Percentiles rank a stretch among this genome's conserved stretches.
phyloP scores from a whole-genome alignment of 371 early-diverging fungal species.

The Mucor ambiguus region DNA sequence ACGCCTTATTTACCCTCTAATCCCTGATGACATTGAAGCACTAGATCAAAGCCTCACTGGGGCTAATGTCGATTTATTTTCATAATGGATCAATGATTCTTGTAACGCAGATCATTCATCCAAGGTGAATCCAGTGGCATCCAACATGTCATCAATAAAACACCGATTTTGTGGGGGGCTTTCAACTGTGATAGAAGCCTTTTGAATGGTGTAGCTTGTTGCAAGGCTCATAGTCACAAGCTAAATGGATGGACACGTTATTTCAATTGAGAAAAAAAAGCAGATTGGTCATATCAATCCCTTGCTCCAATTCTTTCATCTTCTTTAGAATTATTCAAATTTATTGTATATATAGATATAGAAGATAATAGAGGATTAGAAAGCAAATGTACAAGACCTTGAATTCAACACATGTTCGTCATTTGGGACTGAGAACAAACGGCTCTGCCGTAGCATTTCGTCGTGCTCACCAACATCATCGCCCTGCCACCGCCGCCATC shows the following conservation, averaged over 20 bases:
- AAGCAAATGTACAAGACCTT: slow-evolving; percentile 17
- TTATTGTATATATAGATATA: not conserved
- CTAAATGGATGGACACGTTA: slow-evolving; percentile 3
- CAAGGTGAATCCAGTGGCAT: not conserved
- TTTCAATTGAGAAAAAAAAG: not conserved
- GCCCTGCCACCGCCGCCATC: slow-evolving; percentile 4
- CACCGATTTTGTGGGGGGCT: slow-evolving; percentile 1
- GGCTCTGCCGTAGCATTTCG: slow-evolving; percentile 10
- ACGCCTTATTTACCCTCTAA: not conserved
- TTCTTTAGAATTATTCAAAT: not conserved
- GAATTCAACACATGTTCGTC: slow-evolving; percentile 12
- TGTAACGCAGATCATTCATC: not conserved
- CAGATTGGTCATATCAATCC: not conserved
- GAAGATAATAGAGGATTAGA: slow-evolving; percentile 3
- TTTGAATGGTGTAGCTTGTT: not conserved
- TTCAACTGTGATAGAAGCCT: not conserved
- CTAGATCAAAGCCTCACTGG: not conserved
- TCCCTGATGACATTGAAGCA: not conserved
- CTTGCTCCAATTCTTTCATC: not conserved
- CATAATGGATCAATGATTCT: not conserved
- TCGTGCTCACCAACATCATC: slow-evolving; percentile 12
- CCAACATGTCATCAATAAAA: slow-evolving; percentile 6
- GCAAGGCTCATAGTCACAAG: slow-evolving; percentile 3
- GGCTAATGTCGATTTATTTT: too few relatives aligned
- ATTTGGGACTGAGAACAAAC: slow-evolving; percentile 13